Percentiles rank a stretch among this genome's conserved stretches.
These are phyloP conservation scores for Apiotrichum sp. DNA, from an alignment of 1,284 basidiomycete genomes.

Conservation along the genomic window DNA sequence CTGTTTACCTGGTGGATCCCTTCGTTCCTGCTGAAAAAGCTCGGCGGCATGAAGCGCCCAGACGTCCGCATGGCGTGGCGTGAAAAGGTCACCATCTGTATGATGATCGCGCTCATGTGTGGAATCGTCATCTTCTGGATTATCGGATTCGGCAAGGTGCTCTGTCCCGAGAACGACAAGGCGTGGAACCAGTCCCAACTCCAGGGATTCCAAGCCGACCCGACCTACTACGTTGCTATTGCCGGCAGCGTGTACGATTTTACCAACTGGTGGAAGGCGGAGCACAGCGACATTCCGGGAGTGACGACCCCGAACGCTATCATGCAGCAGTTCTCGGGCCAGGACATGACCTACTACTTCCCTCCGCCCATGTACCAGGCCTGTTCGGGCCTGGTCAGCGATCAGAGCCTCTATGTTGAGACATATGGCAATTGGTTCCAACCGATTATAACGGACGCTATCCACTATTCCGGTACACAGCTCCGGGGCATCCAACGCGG, in stretches of 20 bases:
- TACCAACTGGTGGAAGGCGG: constrained; percentile 73
- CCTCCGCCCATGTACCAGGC: constrained; percentile 71
- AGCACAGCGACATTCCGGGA: constrained; percentile 72
- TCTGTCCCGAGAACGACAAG: constrained; percentile 86
- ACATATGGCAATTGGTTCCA: constrained; percentile 40
- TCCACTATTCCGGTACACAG: constrained; percentile 65
- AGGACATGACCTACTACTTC: constrained; percentile 85
- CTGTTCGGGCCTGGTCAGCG: constrained; percentile 64
- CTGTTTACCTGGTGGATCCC: constrained; percentile 78
- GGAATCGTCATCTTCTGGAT: constrained; percentile 83
- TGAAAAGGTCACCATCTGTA: constrained; percentile 87
- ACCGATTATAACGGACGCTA: constrained; percentile 55
- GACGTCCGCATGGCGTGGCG: constrained; percentile 94
- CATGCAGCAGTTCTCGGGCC: constrained; percentile 70
- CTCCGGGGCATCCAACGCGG: too few species aligned
- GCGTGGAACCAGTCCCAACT: constrained; percentile 79
- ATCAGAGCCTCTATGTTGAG: constrained; percentile 24
- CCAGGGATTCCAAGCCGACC: constrained; percentile 60
- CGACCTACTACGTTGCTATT: constrained; percentile 80
- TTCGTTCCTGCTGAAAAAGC: constrained; percentile 56
- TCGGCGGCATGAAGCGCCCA: constrained; percentile 92
- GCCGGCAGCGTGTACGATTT: constrained; percentile 79
- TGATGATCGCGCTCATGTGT: constrained; percentile 80
- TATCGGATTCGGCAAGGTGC: constrained; percentile 73
- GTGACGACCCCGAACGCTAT: constrained; percentile 57